These are phyloP conservation scores for Colletotrichum magnum DNA, from an alignment of 2,329 filamentous ascomycete genomes.

Conservation along the genomic window DNA sequence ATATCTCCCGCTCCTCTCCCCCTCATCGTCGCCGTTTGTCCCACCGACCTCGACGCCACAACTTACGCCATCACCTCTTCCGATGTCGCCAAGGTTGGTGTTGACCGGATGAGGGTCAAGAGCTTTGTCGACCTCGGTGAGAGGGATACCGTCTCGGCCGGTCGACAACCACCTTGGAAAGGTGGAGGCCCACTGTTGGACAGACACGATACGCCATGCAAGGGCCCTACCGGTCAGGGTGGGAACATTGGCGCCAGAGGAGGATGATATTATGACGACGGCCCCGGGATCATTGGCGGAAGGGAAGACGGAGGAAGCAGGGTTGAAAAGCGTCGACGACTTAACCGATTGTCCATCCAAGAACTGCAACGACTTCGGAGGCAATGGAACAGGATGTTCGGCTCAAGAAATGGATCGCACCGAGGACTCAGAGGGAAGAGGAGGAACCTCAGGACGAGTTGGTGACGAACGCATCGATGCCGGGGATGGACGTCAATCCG, in stretches of 20 bases:
- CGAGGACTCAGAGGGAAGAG: neutral
- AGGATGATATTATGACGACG: slow-evolving; percentile 5
- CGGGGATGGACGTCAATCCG: neutral
- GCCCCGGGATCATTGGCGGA: too few relatives aligned
- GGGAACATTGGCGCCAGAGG: neutral
- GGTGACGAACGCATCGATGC: neutral
- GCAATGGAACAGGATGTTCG: neutral
- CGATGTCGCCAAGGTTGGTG: neutral
- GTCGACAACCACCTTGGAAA: neutral
- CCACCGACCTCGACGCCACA: slow-evolving; percentile 2
- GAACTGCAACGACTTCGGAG: neutral
- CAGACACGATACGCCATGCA: neutral
- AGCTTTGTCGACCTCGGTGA: neutral
- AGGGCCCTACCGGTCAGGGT: neutral
- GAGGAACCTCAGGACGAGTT: neutral
- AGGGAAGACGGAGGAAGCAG: neutral
- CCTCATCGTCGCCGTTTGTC: neutral
- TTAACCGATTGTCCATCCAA: neutral
- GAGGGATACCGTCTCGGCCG: neutral
- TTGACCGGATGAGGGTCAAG: slow-evolving; percentile 4
- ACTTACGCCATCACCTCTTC: neutral
- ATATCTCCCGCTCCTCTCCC: slow-evolving; percentile 20
- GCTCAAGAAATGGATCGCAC: neutral
- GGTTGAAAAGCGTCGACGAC: slow-evolving; percentile 1
- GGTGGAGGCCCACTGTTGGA: neutral